A percentile compares a stretch with the other conserved stretches of the same genome.
These are phyloP conservation scores for Blastocrithidia nonstop DNA, from an alignment of 208 protist genomes.

Conservation along the genomic window DNA sequence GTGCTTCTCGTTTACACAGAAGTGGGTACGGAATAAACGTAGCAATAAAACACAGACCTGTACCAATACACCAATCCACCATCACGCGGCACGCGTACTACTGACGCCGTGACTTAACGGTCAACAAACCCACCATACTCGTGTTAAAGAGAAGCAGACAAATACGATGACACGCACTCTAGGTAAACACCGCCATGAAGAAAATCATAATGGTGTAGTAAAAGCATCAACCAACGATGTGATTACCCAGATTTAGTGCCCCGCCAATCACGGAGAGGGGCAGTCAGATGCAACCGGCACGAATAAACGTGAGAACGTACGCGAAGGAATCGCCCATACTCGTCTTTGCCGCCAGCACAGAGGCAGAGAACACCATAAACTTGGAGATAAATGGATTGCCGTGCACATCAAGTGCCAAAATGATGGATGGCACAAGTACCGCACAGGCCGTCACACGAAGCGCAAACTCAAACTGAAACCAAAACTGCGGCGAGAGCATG, in stretches of 20 bases:
- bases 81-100: constrained; percentile 63
- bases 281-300: constrained; percentile 62
- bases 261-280: constrained; percentile 54
- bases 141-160: constrained; percentile 82
- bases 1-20: constrained; percentile 56
- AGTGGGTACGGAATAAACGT: constrained; percentile 66
- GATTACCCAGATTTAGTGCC: constrained; percentile 27
- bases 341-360: constrained; percentile 41
- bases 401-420: constrained; percentile 37
- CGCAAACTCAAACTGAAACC: constrained; percentile 65
- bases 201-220: constrained; percentile 68
- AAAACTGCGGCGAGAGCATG: constrained; percentile 46
- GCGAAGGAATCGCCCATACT: constrained; percentile 55
- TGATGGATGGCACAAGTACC: constrained; percentile 32
- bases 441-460: constrained; percentile 45
- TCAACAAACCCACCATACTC: constrained; percentile 54
- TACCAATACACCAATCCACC: constrained; percentile 78
- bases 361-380: constrained; percentile 43
- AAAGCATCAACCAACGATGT: constrained; percentile 49
- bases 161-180: constrained; percentile 50
- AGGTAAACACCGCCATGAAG: constrained; percentile 65
- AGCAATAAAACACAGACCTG: constrained; percentile 38
- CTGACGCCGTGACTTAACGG: constrained; percentile 9
- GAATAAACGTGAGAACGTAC: constrained; percentile 58
- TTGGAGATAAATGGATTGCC: constrained; percentile 47